phyloP scores from a whole-genome alignment of 2,329 filamentous ascomycete genomes.

The Grosmannia huntii region DNA sequence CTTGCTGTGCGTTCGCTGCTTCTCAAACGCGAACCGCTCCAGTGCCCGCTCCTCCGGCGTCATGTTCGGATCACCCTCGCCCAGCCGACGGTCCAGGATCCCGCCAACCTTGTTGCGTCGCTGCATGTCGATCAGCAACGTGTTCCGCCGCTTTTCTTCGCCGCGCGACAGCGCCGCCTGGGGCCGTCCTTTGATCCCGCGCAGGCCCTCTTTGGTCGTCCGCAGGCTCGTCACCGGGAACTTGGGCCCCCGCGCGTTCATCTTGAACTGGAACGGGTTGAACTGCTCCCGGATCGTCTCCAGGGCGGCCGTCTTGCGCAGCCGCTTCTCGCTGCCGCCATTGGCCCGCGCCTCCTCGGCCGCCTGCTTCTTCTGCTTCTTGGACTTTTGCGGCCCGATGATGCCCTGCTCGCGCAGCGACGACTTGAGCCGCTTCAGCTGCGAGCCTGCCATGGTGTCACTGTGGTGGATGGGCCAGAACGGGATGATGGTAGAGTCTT shows the following conservation, averaged over 20 bases:
- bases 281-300: slow-evolving; percentile 86
- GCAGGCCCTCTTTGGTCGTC: slow-evolving; percentile 37
- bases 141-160: slow-evolving; percentile 76
- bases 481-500: not conserved
- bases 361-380: slow-evolving; percentile 77
- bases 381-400: slow-evolving; percentile 82
- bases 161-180: slow-evolving; percentile 74
- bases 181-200: slow-evolving; percentile 58
- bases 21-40: slow-evolving; percentile 81
- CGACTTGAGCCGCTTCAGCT: slow-evolving; percentile 89
- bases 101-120: slow-evolving; percentile 82
- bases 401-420: slow-evolving; percentile 84
- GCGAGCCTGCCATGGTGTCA: slow-evolving; percentile 73
- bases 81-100: slow-evolving; percentile 84
- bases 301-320: slow-evolving; percentile 65
- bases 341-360: slow-evolving; percentile 48
- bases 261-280: slow-evolving; percentile 94
- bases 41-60: slow-evolving; percentile 85
- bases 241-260: slow-evolving; percentile 63
- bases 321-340: slow-evolving; percentile 54
- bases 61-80: slow-evolving; percentile 91
- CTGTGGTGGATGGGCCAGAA: not conserved
- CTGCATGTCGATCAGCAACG: slow-evolving; percentile 81
- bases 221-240: slow-evolving; percentile 69
- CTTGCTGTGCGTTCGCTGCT: slow-evolving; percentile 58